Base-by-base conservation (phyloP, 495 filamentous ascomycete genomes). In the Talaromyces stipitatus region DNA sequence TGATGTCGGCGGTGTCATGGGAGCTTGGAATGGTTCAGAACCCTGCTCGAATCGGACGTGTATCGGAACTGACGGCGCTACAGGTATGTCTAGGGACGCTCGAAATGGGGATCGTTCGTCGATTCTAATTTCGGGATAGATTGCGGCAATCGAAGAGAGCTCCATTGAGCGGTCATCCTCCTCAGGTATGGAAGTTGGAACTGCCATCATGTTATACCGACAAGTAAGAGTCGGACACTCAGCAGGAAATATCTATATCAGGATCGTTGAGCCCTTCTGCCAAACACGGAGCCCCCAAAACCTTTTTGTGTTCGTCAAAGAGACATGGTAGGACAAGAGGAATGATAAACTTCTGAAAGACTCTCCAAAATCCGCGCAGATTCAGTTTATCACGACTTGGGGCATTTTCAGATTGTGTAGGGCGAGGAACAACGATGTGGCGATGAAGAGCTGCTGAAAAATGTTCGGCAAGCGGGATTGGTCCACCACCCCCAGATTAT, bases 51-150 rank as follows among this genome's bases (percentile, higher is more conserved):
- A 96, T 55, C 72, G 72, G 33, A 95, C 83, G 3, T 78, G 79
- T 9, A 96, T 74, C 1, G 89, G 86, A 55, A 75, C 71, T 11
- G 80, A 70, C 0, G 94, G 88, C 27, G 82, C 78, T 50, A 96
- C 86, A 6, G 85, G 81, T 0, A 97, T 69, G 23, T 89, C 84
- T 54, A 97, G 76, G 5, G 78, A 79, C 2, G 89, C 84, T 50
- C 77, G 79, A 66, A 85, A 87, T 2, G 81, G 81, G 3, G 60
- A 61, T 3, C 78, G 64, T 3, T 80, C 72, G 54, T 83, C 78
- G 29, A 88, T 69, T 28, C 77, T 75, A 14, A 96, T 82, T 68
- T 98, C 94, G 18, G 92, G 92, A 60, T 83, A 98, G 60, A 98
- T 97, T 63, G 91, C 88, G 12, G 79, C 76, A 45, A 97, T 84